phyloP scores from a whole-genome alignment of 306 rosid species.

The Castanospermum australe region DNA sequence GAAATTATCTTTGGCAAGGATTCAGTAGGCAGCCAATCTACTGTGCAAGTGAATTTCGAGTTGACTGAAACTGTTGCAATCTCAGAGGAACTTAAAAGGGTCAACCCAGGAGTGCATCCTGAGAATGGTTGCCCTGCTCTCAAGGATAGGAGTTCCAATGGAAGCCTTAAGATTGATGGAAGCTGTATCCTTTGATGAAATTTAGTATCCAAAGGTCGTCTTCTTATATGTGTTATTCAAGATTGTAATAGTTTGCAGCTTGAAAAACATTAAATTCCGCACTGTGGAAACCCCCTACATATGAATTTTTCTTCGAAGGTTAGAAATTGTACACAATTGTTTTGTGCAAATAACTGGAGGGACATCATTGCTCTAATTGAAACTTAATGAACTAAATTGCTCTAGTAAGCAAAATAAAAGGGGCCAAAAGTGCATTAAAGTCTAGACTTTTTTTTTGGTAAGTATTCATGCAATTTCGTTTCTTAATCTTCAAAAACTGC shows the following conservation, averaged over 20 bases:
- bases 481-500: neutral
- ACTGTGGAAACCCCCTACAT: neutral
- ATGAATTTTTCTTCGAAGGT: neutral
- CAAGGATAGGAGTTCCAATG: slow-evolving; percentile 25
- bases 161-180: slow-evolving; percentile 39
- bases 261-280: neutral
- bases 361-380: neutral
- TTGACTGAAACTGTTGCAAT: slow-evolving; percentile 31
- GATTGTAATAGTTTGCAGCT: neutral
- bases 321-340: no score
- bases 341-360: no score
- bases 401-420: neutral
- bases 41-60: slow-evolving; percentile 37
- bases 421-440: neutral
- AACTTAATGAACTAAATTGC: slow-evolving; percentile 3
- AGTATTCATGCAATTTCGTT: neutral
- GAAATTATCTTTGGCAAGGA: slow-evolving; percentile 2
- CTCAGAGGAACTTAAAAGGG: slow-evolving; percentile 35
- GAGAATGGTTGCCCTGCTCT: slow-evolving; percentile 41
- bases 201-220: slow-evolving; percentile 1
- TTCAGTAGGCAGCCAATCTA: slow-evolving; percentile 28
- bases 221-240: neutral
- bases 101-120: slow-evolving; percentile 10
- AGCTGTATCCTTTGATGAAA: slow-evolving; percentile 51
- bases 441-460: no score